Conservation (phyloP, 352 stramenopile genomes). For the Pythium rhizo-oryzae region DNA sequence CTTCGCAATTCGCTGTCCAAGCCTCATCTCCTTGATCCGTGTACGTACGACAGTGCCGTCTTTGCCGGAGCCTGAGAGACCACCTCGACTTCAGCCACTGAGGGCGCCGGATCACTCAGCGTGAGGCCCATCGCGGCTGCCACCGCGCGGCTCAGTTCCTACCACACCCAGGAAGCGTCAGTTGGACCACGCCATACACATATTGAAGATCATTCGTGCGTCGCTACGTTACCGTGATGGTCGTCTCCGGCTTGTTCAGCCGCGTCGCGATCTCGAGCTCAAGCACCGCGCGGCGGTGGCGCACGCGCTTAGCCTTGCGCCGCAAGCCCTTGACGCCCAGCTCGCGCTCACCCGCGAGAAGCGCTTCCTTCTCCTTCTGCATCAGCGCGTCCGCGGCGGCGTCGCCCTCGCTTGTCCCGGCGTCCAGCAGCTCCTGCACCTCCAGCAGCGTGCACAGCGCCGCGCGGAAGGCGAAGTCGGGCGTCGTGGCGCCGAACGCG, state of each 20-base stretch:
- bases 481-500: conserved; percentile 10
- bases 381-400: conserved; percentile 31
- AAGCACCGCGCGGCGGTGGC: conserved; percentile 38
- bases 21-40: neutral
- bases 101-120: conserved; percentile 34
- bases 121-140: conserved; percentile 30
- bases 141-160: conserved; percentile 21
- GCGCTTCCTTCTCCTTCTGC: conserved; percentile 7
- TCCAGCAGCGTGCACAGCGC: conserved; percentile 35
- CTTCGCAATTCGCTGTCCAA: neutral
- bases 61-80: neutral
- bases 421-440: conserved; percentile 40
- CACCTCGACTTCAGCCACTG: conserved; percentile 19
- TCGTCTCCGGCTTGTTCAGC: conserved; percentile 26
- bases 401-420: neutral
- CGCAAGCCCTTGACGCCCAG: conserved; percentile 27
- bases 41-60: conserved; percentile 1
- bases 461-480: conserved; percentile 19
- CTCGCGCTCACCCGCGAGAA: conserved; percentile 21
- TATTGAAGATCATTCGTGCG: too few relatives aligned
- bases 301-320: conserved; percentile 37
- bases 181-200: too few relatives aligned
- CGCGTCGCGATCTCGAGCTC: conserved; percentile 45
- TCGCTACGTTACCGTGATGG: conserved; percentile 15
- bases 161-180: conserved; percentile 7